Evolutionary conservation across 2,329 filamentous ascomycete species (phyloP).

Genomic region (Cercospora sp.): DNA sequence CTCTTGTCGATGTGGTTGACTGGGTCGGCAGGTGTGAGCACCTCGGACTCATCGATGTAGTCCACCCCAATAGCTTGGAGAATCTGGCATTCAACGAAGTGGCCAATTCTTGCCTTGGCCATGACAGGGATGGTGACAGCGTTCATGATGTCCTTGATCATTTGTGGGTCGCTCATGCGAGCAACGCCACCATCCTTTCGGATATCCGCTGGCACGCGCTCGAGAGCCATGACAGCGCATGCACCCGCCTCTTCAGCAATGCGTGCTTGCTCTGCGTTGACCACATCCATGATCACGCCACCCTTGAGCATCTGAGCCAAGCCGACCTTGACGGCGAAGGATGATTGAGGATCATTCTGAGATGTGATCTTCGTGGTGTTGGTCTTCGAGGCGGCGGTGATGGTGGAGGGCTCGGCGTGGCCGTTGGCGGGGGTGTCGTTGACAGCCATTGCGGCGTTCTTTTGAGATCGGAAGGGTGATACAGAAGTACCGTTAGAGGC

Average conservation of each 20-base stretch:
- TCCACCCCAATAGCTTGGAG: slow-evolving; percentile 92
- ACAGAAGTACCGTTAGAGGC: slow-evolving; percentile 21
- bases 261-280: slow-evolving; percentile 84
- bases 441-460: slow-evolving; percentile 15
- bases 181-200: slow-evolving; percentile 88
- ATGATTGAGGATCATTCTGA: slow-evolving; percentile 40
- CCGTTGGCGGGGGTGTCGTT: slow-evolving; percentile 26
- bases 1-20: slow-evolving; percentile 89
- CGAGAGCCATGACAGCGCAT: slow-evolving; percentile 95
- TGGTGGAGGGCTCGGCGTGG: slow-evolving; percentile 21
- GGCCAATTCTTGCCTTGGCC: slow-evolving; percentile 97
- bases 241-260: slow-evolving; percentile 97
- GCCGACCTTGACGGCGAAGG: slow-evolving; percentile 90
- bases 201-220: slow-evolving; percentile 96
- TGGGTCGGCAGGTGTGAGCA: slow-evolving; percentile 91
- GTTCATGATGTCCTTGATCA: slow-evolving; percentile 94
- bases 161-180: slow-evolving; percentile 90
- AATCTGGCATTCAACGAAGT: slow-evolving; percentile 97
- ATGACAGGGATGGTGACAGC: slow-evolving; percentile 97
- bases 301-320: slow-evolving; percentile 98
- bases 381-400: slow-evolving; percentile 25
- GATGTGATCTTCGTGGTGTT: slow-evolving; percentile 26
- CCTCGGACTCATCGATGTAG: slow-evolving; percentile 98
- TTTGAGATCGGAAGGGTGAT: slow-evolving; percentile 27
- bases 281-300: slow-evolving; percentile 99